These are phyloP conservation scores for Backusella morwellensis DNA, from an alignment of 192 early-diverging fungal genomes.

Conservation along the genomic window DNA sequence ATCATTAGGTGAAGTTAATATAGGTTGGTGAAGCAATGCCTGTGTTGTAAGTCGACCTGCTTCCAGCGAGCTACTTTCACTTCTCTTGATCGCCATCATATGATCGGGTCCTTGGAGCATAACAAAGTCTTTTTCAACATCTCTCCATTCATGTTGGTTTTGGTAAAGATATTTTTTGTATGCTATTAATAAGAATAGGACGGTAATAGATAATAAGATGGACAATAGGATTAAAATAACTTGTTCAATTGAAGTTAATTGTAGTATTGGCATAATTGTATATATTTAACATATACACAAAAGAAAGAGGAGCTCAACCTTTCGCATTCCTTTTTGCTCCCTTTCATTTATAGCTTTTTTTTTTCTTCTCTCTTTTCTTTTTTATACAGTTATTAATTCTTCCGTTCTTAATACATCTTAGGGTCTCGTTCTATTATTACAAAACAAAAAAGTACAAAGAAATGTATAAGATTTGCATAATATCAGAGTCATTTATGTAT, in stretches of 20 bases:
- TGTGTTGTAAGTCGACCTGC: background rate
- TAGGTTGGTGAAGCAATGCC: background rate
- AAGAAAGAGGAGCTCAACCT: background rate
- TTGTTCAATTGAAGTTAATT: constrained; percentile 3
- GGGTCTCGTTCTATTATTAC: background rate
- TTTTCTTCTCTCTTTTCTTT: background rate
- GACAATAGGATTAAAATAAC: background rate
- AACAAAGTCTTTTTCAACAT: background rate
- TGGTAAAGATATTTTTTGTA: background rate
- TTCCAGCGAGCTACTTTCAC: background rate
- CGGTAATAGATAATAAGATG: background rate
- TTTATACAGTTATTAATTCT: background rate
- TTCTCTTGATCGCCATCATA: background rate
- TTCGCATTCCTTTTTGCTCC: background rate
- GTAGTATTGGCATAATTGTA: constrained; percentile 4
- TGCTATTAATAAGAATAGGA: background rate
- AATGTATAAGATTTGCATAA: background rate
- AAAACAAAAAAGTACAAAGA: background rate
- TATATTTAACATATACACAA: background rate
- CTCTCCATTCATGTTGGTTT: background rate
- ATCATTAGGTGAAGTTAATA: background rate
- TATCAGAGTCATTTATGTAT: background rate
- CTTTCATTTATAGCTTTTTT: background rate
- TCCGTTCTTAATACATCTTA: constrained; percentile 1
- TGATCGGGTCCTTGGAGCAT: background rate